Evolutionary conservation across 495 filamentous ascomycete genomes (phyloP).

Genomic region (Penicillium ochrochloron): DNA sequence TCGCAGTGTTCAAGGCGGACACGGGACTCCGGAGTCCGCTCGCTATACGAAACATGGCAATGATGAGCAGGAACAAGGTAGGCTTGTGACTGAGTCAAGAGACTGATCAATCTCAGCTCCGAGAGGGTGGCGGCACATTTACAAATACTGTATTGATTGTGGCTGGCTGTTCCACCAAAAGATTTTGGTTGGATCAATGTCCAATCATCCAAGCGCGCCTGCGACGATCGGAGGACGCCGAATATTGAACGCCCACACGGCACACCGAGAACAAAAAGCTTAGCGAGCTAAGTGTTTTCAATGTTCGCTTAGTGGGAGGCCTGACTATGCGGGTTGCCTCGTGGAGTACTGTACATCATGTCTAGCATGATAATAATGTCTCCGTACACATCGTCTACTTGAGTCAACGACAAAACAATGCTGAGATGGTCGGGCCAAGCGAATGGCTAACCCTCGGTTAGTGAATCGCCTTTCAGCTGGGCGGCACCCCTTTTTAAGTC

Average conservation of each 20-base stretch:
- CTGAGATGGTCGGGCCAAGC: neutral
- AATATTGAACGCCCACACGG: neutral
- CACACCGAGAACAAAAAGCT: neutral
- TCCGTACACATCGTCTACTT: neutral
- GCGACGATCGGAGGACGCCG: neutral
- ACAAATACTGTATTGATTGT: too few species aligned
- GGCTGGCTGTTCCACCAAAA: neutral
- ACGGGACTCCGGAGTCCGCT: too few species aligned
- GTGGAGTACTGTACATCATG: neutral
- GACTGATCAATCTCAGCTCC: neutral
- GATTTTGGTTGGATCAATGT: neutral
- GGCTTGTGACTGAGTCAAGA: neutral
- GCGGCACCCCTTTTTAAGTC: neutral
- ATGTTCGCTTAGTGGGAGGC: neutral
- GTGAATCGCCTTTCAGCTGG: conserved; percentile 8
- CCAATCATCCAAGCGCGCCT: neutral
- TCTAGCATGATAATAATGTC: neutral
- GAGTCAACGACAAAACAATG: neutral
- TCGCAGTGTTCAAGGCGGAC: neutral
- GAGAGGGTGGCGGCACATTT: too few species aligned
- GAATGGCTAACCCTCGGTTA: neutral
- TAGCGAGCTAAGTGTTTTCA: neutral
- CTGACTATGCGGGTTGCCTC: neutral
- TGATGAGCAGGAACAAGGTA: neutral
- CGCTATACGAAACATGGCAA: neutral